phyloP scores from a whole-genome alignment of 148 eudicot species.

The Diospyros kaki region DNA sequence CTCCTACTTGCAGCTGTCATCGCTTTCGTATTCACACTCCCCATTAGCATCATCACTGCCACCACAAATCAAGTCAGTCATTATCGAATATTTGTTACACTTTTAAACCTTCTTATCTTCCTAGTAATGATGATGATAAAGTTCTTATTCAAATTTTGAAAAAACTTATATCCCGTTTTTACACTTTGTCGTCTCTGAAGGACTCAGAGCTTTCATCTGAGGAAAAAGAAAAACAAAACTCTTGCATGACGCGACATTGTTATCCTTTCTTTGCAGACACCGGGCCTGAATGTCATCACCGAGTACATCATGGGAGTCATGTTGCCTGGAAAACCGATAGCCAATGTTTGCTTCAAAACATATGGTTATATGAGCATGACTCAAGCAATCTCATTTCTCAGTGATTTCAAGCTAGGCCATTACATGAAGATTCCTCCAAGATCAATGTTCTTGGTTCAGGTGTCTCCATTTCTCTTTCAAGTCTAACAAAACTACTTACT shows the following conservation, averaged over 20 bases:
- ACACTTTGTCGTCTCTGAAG: too few relatives aligned
- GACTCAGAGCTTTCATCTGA: not conserved
- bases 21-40: constrained; percentile 39
- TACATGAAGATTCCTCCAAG: constrained; percentile 58
- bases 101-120: not conserved
- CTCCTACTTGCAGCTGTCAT: constrained; percentile 28
- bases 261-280: constrained; percentile 18
- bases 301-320: constrained; percentile 40
- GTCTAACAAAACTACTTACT: too few relatives aligned
- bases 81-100: not conserved
- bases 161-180: too few relatives aligned
- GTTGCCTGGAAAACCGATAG: constrained; percentile 43
- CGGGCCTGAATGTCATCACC: constrained; percentile 45
- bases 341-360: constrained; percentile 51
- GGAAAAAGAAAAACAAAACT: not conserved
- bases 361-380: constrained; percentile 50
- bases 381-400: constrained; percentile 42
- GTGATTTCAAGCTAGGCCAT: constrained; percentile 50
- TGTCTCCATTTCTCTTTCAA: not conserved
- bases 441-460: constrained; percentile 55
- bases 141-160: too few relatives aligned
- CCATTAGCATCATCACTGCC: constrained; percentile 46
- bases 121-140: not conserved
- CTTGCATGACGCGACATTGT: not conserved
- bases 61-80: constrained; percentile 42